phyloP scores from a whole-genome alignment of 108 stramenopile genomes.

The Aurantiochytrium sp. region DNA sequence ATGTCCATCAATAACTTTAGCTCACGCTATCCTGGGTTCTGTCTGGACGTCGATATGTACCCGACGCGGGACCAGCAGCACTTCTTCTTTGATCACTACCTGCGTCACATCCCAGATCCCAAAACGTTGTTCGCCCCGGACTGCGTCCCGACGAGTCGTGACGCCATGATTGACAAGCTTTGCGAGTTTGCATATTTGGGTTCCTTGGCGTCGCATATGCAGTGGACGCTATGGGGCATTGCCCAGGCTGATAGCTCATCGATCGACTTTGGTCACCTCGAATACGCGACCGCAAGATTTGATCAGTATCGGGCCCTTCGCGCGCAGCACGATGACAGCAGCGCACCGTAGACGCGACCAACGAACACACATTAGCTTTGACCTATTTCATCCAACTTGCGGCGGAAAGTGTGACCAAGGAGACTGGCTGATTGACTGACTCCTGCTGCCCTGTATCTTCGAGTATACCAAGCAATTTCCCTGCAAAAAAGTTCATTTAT shows the following conservation, averaged over 20 bases:
- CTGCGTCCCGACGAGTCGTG: not conserved
- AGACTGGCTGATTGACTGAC: too few relatives aligned
- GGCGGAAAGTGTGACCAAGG: too few relatives aligned
- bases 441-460: too few relatives aligned
- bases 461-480: too few relatives aligned
- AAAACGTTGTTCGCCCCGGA: not conserved
- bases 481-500: too few relatives aligned
- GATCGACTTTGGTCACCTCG: not conserved
- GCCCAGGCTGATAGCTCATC: not conserved
- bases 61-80: not conserved
- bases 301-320: not conserved
- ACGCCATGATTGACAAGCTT: not conserved
- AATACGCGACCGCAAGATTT: not conserved
- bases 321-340: not conserved
- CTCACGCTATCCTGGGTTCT: not conserved
- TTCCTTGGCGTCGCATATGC: not conserved
- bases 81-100: not conserved
- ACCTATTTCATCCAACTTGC: too few relatives aligned
- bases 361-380: too few relatives aligned
- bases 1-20: conserved; percentile 18
- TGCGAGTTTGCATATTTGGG: not conserved
- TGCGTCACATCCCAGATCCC: not conserved
- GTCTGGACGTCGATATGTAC: not conserved
- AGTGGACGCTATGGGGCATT: conserved; percentile 5
- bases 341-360: too few relatives aligned